Evolutionary conservation across 441 rosid genomes (phyloP), one percentile per base, ranked within the genome.

Genomic region (Euphorbia neoarborescens): DNA sequence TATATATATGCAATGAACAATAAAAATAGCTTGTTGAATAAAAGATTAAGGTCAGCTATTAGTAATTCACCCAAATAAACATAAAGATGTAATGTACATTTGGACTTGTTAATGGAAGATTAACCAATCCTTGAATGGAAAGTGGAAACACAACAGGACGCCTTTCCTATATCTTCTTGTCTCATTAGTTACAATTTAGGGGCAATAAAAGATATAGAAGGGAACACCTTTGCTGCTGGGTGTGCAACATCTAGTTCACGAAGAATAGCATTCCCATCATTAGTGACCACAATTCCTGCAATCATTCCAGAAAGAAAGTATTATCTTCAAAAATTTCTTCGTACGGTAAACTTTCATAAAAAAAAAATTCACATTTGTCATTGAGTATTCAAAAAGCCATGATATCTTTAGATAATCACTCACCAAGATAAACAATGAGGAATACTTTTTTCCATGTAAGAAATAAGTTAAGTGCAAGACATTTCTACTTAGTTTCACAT

Each of bases 181-280:
- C 32, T 10, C 0, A 44, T 9, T 61, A 19, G 14, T 12, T 2
- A 28, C 13, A 4, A 30, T 3, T 42, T 20, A 46, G 15, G 62
- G 27, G 40, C 7, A 69, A 7, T 59, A 58, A 32, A 11, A 38
- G 11, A 20, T 40, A 66, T 12, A 8, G 17, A 63, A 62, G 44
- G 30, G 46, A 74, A 75, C 83, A 74, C 98, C 97, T 93, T 93
- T 65, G 96, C 97, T 14, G 96, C 98, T 54, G 97, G 97, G 48
- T 93, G 97, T 24, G 96, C 95, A 84, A 93, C 63, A 84, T 93
- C 97, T 62, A 91, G 54, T 76, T 93, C 98, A 76, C 97, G 96
- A 20, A 93, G 82, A 72, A 91, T 91, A 40, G 97, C 90, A 80
- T 93, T 91, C 66, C 98, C 98, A 70, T 91, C 97, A 80, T 93